Evolutionary conservation across 2,329 filamentous ascomycete genomes (phyloP).

Genomic region (Hymenoscyphus albidus): DNA sequence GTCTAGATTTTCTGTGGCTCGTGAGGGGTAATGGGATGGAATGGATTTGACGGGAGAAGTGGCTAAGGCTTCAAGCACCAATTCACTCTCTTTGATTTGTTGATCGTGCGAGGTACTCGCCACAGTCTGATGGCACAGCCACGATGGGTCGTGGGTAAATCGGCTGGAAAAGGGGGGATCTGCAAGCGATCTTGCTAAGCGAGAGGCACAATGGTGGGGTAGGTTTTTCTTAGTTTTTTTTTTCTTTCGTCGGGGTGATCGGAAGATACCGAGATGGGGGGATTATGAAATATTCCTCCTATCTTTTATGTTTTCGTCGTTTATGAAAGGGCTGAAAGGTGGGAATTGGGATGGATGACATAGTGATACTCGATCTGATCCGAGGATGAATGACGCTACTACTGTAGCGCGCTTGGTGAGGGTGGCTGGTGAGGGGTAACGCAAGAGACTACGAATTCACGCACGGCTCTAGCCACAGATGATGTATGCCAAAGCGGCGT

Average conservation of each 20-base stretch:
- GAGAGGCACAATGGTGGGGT: background rate
- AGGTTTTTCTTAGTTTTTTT: background rate
- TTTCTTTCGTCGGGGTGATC: background rate
- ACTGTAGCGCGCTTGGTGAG: background rate
- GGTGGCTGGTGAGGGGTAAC: background rate
- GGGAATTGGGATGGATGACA: background rate
- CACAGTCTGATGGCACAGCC: constrained; percentile 9
- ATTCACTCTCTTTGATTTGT: background rate
- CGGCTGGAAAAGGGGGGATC: constrained; percentile 5
- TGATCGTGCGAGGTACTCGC: background rate
- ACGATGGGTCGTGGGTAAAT: background rate
- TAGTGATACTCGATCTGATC: background rate
- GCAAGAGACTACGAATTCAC: background rate
- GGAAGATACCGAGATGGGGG: background rate
- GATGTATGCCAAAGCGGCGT: background rate
- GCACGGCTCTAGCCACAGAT: background rate
- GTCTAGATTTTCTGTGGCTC: constrained; percentile 5
- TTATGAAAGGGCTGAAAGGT: background rate
- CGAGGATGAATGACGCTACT: background rate
- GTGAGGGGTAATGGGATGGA: background rate
- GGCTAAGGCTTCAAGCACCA: background rate
- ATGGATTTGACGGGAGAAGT: background rate
- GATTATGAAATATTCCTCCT: background rate
- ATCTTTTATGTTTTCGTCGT: background rate
- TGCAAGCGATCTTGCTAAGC: background rate